A percentile compares a stretch with the other conserved stretches of the same genome.
Evolutionary conservation across 768 basidiomycete species (phyloP).

Genomic region (Neoboletus magnificus): DNA sequence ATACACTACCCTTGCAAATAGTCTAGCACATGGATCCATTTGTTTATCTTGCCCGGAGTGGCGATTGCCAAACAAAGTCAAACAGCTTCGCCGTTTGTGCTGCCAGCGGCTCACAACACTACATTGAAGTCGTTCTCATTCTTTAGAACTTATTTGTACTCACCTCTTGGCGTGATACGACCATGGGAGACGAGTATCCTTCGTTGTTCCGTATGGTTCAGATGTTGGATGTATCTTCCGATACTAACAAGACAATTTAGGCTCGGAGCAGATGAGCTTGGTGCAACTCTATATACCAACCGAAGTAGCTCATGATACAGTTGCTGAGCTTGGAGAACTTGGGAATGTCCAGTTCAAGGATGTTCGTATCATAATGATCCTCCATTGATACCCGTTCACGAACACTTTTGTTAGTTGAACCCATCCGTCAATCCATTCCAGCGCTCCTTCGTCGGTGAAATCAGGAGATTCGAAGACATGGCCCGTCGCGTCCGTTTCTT

Average conservation of each 20-base stretch:
- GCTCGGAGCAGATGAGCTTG: constrained; percentile 97
- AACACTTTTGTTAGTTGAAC: constrained; percentile 62
- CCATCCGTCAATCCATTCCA: constrained; percentile 96
- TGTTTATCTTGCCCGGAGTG: background rate
- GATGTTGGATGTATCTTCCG: background rate
- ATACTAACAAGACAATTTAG: constrained; percentile 38
- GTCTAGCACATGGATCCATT: background rate
- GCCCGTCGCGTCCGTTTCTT: constrained; percentile 93
- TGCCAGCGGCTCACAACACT: background rate
- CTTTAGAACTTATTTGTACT: background rate
- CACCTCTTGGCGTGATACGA: background rate
- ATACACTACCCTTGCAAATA: background rate
- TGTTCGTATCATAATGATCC: constrained; percentile 45
- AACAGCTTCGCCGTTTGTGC: constrained; percentile 8
- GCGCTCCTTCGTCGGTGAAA: constrained; percentile 95
- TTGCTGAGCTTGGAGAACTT: constrained; percentile 91
- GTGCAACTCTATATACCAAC: constrained; percentile 96
- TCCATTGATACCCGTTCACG: constrained; percentile 2
- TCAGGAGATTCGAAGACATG: constrained; percentile 95
- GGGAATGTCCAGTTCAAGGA: constrained; percentile 98
- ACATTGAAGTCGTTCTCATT: background rate
- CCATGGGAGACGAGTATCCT: constrained; percentile 78
- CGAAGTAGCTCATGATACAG: constrained; percentile 96
- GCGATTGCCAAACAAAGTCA: constrained; percentile 20
- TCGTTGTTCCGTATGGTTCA: constrained; percentile 67